Evolutionary conservation across 345 rosid species (phyloP).

Genomic region (Eucalyptus brandiana): DNA sequence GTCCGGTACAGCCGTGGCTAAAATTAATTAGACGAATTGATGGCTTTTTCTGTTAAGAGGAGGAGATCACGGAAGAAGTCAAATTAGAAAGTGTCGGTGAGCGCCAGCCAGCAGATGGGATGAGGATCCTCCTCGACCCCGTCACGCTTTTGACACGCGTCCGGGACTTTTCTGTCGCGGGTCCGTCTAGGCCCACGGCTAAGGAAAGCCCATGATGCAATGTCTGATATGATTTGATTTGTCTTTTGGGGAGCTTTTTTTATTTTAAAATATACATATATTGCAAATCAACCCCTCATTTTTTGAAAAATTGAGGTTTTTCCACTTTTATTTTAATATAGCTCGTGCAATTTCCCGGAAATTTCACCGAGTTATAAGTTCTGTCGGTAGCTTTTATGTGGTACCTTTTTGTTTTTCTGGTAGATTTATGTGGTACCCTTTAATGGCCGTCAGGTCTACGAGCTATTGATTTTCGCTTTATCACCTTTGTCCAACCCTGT

Average conservation of each 20-base stretch:
- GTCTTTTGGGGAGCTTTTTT: background rate
- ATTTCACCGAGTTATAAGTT: background rate
- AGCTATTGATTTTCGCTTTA: background rate
- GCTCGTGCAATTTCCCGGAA: background rate
- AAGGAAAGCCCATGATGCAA: background rate
- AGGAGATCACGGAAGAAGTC: background rate
- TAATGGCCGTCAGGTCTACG: background rate
- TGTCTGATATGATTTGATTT: background rate
- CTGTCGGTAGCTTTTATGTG: background rate
- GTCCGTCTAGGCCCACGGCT: background rate
- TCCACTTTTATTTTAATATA: background rate
- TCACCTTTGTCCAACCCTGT: background rate
- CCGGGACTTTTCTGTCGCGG: background rate
- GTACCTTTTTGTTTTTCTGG: background rate
- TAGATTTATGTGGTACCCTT: background rate
- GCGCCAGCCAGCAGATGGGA: background rate
- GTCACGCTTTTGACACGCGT: background rate
- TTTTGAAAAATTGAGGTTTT: background rate
- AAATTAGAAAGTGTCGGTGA: background rate
- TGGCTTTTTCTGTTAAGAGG: background rate
- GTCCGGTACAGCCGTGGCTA: too few relatives aligned
- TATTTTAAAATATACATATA: rapidly evolving
- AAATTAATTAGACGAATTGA: background rate
- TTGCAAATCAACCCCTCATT: background rate
- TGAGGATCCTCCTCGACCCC: constrained; percentile 1